These are phyloP conservation scores for Trichophyton schoenleinii DNA, from an alignment of 2,329 filamentous ascomycete genomes.

Conservation along the genomic window DNA sequence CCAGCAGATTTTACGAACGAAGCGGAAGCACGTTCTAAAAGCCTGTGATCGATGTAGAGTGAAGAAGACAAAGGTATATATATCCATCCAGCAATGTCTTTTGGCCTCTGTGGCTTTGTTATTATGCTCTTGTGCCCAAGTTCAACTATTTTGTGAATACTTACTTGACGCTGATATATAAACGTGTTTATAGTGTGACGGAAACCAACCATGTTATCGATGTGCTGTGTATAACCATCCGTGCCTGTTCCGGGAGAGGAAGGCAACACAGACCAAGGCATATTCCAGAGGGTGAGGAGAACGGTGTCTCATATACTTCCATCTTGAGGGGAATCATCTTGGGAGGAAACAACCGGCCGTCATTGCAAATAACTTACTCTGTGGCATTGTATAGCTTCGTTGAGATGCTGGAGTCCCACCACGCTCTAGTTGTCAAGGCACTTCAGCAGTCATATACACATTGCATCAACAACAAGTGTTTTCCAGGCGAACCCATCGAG, in stretches of 20 bases:
- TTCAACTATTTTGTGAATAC: constrained; percentile 4
- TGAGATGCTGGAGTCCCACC: constrained; percentile 34
- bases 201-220: constrained; percentile 34
- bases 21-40: constrained; percentile 34
- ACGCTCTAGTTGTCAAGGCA: constrained; percentile 32
- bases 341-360: background rate
- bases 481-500: constrained; percentile 32
- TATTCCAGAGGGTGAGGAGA: constrained; percentile 30
- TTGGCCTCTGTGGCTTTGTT: background rate
- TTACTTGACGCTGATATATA: constrained; percentile 7
- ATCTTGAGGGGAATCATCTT: background rate
- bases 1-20: constrained; percentile 31
- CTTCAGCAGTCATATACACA: constrained; percentile 31
- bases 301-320: constrained; percentile 3
- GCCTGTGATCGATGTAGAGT: constrained; percentile 36
- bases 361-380: constrained; percentile 1
- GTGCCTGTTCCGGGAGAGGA: constrained; percentile 33
- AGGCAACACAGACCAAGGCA: constrained; percentile 33
- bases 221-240: constrained; percentile 34
- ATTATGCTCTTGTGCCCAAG: constrained; percentile 2
- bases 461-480: constrained; percentile 32
- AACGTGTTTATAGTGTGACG: constrained; percentile 26
- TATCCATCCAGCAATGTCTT: constrained; percentile 5
- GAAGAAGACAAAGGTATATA: constrained; percentile 33
- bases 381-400: constrained; percentile 24